These are phyloP conservation scores for Psidium friedrichsthalianum DNA, from an alignment of 345 rosid genomes.

Conservation along the genomic window DNA sequence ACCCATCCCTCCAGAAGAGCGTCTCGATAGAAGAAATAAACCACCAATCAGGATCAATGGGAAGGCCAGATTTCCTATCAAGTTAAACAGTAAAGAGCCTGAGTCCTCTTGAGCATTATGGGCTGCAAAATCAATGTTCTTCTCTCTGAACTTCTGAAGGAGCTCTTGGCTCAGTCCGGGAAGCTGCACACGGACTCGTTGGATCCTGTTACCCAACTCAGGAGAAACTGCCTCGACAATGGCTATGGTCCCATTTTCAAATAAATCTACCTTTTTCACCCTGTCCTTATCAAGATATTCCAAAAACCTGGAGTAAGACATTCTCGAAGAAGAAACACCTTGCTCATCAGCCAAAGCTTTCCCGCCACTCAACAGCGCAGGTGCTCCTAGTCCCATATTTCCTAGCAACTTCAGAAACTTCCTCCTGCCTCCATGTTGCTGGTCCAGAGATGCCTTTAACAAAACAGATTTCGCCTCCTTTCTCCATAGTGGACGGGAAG, in stretches of 20 bases:
- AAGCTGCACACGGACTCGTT: conserved; percentile 91
- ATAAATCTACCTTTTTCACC: conserved; percentile 82
- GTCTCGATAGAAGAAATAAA: conserved; percentile 86
- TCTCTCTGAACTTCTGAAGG: conserved; percentile 88
- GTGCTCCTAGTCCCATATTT: conserved; percentile 42
- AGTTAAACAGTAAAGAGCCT: conserved; percentile 69
- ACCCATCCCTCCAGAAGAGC: conserved; percentile 96
- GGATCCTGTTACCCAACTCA: conserved; percentile 87
- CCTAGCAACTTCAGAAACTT: conserved; percentile 70
- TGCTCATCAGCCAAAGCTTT: conserved; percentile 86
- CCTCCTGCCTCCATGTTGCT: conserved; percentile 55
- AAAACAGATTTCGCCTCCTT: conserved; percentile 25
- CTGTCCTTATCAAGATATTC: conserved; percentile 93
- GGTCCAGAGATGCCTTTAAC: conserved; percentile 44
- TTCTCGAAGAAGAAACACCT: conserved; percentile 87
- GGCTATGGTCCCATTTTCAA: conserved; percentile 95
- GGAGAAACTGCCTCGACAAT: conserved; percentile 96
- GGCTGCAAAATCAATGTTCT: conserved; percentile 93
- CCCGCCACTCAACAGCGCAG: conserved; percentile 51
- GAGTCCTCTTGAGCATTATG: conserved; percentile 99
- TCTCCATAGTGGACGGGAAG: conserved; percentile 11
- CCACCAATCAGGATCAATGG: conserved; percentile 90
- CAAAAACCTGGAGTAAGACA: conserved; percentile 94
- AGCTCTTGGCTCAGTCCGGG: conserved; percentile 96
- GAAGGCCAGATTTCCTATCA: conserved; percentile 90